A percentile compares a stretch with the other conserved stretches of the same genome.
phyloP scores from a whole-genome alignment of 169 alveolate species.

The Neospora caninum region DNA sequence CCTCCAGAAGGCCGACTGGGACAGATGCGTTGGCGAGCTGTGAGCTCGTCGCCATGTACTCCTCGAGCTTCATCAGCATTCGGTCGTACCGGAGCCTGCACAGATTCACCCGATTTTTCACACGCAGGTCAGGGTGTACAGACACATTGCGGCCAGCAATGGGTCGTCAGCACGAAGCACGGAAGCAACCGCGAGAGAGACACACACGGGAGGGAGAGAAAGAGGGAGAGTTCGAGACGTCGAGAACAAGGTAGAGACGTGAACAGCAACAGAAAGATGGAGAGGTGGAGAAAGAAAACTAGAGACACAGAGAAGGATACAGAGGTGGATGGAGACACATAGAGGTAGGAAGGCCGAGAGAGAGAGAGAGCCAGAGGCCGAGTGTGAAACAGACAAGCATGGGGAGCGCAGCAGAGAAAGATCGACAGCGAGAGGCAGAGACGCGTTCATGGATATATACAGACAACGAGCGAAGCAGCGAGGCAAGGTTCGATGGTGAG shows the following conservation, averaged over 20 bases:
- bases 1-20: conserved; percentile 4
- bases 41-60: neutral
- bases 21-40: conserved; percentile 14
- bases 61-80: conserved; percentile 27
- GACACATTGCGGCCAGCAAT: neutral
- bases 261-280: too few species aligned
- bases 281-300: neutral
- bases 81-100: conserved; percentile 33
- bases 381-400: neutral
- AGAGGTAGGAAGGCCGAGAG: too few species aligned
- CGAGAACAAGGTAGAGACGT: too few species aligned
- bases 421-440: too few species aligned
- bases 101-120: neutral
- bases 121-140: neutral
- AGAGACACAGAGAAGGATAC: too few species aligned
- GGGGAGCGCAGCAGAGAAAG: too few species aligned
- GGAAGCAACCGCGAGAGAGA: too few species aligned
- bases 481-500: too few species aligned
- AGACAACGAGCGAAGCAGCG: too few species aligned
- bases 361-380: neutral
- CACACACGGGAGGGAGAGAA: too few species aligned
- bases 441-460: too few species aligned
- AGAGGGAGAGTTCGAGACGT: neutral
- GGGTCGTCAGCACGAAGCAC: neutral
- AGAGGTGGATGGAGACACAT: too few species aligned